Conservation (phyloP, 805 yeast genomes). For the Candida ficus region DNA sequence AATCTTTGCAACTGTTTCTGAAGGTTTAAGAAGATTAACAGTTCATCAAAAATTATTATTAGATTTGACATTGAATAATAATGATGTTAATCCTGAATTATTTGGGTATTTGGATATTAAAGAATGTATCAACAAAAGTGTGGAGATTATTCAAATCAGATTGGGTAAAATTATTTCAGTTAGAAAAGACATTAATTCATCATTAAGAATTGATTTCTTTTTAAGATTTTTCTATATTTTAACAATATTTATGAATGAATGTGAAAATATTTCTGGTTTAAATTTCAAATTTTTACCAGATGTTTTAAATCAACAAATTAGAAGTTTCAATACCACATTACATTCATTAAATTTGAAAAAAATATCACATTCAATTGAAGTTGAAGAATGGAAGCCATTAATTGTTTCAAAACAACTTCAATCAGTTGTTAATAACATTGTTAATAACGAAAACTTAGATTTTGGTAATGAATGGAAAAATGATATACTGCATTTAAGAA, state of each 20-base stretch:
- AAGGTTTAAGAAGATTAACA: conserved; percentile 67
- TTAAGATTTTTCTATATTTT: conserved; percentile 60
- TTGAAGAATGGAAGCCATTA: conserved; percentile 77
- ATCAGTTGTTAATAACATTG: conserved; percentile 42
- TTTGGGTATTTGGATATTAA: conserved; percentile 64
- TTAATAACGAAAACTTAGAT: conserved; percentile 41
- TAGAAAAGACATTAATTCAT: conserved; percentile 65
- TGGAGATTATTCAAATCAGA: conserved; percentile 68
- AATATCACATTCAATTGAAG: conserved; percentile 47
- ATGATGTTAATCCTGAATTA: conserved; percentile 26
- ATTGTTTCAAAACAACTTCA: conserved; percentile 49
- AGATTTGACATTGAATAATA: conserved; percentile 53
- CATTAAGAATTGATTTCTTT: conserved; percentile 54
- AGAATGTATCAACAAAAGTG: conserved; percentile 57
- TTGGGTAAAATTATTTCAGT: conserved; percentile 74
- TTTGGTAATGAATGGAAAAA: conserved; percentile 44
- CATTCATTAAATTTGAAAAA: conserved; percentile 46
- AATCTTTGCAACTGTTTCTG: conserved; percentile 61
- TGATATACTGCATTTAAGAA: conserved; percentile 24
- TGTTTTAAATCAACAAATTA: conserved; percentile 61
- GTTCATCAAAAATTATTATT: conserved; percentile 75
- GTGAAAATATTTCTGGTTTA: conserved; percentile 75
- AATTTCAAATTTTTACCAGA: conserved; percentile 56
- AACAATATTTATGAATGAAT: conserved; percentile 69
- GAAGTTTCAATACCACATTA: conserved; percentile 48